These are phyloP conservation scores for Castanea mollissima DNA, from an alignment of 306 rosid species.

Conservation along the genomic window DNA sequence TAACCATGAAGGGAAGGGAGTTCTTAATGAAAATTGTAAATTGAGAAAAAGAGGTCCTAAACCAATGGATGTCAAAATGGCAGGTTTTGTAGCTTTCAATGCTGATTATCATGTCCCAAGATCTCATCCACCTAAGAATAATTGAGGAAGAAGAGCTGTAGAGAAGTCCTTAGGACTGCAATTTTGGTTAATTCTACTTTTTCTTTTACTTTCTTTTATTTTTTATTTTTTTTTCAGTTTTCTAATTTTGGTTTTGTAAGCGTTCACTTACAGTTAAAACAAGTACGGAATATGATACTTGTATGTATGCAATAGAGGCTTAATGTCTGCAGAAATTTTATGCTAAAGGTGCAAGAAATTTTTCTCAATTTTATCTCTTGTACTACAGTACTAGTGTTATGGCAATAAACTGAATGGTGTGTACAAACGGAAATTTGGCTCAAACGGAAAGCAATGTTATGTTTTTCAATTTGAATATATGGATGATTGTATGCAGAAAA, in stretches of 20 bases:
- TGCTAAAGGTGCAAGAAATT: not conserved
- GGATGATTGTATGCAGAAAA: no score
- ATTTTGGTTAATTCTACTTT: slow-evolving; percentile 8
- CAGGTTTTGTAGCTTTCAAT: slow-evolving; percentile 41
- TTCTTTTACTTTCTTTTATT: not conserved
- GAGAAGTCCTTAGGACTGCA: not conserved
- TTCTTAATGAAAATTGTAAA: not conserved
- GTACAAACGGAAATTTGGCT: no score
- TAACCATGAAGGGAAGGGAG: not conserved
- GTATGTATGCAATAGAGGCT: slow-evolving; percentile 1
- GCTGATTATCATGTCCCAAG: slow-evolving; percentile 60
- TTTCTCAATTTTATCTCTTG: not conserved
- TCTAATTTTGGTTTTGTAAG: not conserved
- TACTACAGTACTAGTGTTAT: not conserved
- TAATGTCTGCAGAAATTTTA: not conserved
- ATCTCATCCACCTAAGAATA: slow-evolving; percentile 71
- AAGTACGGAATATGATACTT: not conserved
- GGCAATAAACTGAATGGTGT: not conserved
- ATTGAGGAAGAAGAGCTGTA: slow-evolving; percentile 12
- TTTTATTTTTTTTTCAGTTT: not conserved
- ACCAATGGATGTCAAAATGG: slow-evolving; percentile 18
- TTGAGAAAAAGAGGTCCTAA: not conserved
- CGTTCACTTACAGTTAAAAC: not conserved
- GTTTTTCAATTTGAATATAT: no score
- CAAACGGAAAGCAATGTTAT: no score